Conservation (phyloP, 352 stramenopile genomes). For the Phytophthora sp. region DNA sequence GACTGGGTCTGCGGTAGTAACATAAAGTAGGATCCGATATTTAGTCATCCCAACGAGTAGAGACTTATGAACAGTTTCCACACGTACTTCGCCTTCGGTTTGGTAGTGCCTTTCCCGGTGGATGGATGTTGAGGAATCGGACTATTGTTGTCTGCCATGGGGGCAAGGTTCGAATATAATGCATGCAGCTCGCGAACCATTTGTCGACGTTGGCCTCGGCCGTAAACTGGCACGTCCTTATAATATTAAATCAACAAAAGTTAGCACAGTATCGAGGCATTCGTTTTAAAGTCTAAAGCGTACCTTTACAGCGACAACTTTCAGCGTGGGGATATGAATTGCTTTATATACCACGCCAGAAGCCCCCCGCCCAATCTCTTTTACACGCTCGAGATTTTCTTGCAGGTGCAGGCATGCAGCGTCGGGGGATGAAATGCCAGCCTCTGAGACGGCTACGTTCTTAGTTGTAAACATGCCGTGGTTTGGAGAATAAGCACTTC, state of each 20-base stretch:
- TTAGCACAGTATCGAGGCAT: too few species aligned
- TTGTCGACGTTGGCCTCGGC: constrained; percentile 82
- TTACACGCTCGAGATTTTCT: constrained; percentile 83
- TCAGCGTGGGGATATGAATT: constrained; percentile 91
- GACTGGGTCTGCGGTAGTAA: constrained; percentile 59
- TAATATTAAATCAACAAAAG: too few species aligned
- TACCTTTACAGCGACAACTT: constrained; percentile 91
- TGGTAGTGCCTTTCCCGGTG: constrained; percentile 24
- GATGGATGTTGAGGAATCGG: constrained; percentile 20
- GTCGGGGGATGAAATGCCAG: constrained; percentile 85
- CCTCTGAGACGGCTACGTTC: constrained; percentile 83
- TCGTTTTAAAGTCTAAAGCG: too few species aligned
- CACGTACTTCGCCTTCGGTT: constrained; percentile 51
- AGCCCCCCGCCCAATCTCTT: constrained; percentile 79
- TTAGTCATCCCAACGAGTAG: background rate
- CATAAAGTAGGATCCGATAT: background rate
- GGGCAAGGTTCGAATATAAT: constrained; percentile 89
- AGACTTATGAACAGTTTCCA: background rate
- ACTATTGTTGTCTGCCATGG: constrained; percentile 61
- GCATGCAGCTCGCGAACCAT: constrained; percentile 91
- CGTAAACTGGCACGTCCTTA: constrained; percentile 90
- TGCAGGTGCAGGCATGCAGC: constrained; percentile 77
- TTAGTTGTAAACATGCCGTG: constrained; percentile 89
- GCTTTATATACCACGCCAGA: constrained; percentile 90
- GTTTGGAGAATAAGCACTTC: constrained; percentile 88